Conservation (phyloP, 2,329 filamentous ascomycete species). For the Nannizzia gypsea region DNA sequence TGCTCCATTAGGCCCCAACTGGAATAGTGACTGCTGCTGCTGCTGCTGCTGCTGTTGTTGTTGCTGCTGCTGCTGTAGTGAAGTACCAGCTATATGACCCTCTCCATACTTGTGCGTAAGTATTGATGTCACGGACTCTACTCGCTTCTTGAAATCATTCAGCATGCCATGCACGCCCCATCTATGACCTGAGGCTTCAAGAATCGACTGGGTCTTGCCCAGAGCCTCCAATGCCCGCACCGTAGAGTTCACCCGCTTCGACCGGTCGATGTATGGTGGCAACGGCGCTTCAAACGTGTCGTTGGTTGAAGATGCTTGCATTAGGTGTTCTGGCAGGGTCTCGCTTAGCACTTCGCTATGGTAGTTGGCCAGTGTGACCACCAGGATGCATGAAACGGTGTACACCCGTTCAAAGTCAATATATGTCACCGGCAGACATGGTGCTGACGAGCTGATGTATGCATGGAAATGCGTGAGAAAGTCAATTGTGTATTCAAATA, state of each 20-base stretch:
- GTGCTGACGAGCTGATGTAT: constrained; percentile 48
- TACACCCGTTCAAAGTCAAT: constrained; percentile 78
- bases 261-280: neutral
- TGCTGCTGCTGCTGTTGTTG: neutral
- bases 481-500: constrained; percentile 77
- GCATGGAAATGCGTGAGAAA: constrained; percentile 66
- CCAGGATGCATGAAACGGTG: constrained; percentile 50
- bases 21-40: neutral
- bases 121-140: constrained; percentile 19
- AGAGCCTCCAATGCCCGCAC: constrained; percentile 19
- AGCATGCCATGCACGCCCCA: constrained; percentile 25
- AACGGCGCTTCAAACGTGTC: neutral
- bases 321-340: neutral
- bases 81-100: neutral
- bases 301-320: neutral
- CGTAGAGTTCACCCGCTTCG: neutral
- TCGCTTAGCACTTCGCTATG: constrained; percentile 12
- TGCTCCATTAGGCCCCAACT: neutral
- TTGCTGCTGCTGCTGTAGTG: neutral
- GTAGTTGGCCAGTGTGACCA: constrained; percentile 39
- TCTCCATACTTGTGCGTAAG: constrained; percentile 16
- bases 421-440: constrained; percentile 65
- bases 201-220: constrained; percentile 22
- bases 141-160: constrained; percentile 25
- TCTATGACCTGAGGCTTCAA: constrained; percentile 24